Base-by-base conservation (phyloP, 2,329 filamentous ascomycete species). In the Ceratocystis variospora region DNA sequence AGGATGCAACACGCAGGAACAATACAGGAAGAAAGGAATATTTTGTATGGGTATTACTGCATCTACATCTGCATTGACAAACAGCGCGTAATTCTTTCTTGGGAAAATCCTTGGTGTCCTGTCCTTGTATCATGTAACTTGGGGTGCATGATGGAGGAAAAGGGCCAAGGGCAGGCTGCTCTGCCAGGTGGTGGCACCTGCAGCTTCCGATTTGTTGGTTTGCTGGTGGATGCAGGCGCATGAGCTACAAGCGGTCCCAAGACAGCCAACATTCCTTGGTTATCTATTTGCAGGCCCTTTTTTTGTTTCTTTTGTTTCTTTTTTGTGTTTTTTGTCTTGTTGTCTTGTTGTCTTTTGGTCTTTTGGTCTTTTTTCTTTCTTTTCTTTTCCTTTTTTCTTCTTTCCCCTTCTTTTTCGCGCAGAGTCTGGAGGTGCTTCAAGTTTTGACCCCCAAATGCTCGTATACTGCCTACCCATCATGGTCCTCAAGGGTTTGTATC, bases 51-150 rank as follows among this genome's bases (percentile, higher is more conserved):
- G 53, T 8, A n/a, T 33, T 31, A 33, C 25, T 57, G 25, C 33
- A 37, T 37, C 19, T 50, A 6, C 46, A 50, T 50, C 46, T 50
- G 59, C 61, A 50, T 45, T 33, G 41, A 63, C 44, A 63, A 48
- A 19, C 61, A 31, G 44, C 44, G 19, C 28, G 17, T 63, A 45
- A 62, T 22, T 22, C 8, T 57, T 17, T 15, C n/a, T 25, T n/a
- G n/a, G 19, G 61, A 5, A 31, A 10, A 62, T 62, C 61, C 61
- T 37, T 37, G 33, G 33, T 37, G 2, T 37, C 33, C 33, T 37
- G 33, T 10, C 33, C 33, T 57, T 33, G 53, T n/a, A 31, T 33
- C 15, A 15, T 17, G 53, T 33, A 57, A 17, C 50, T 28, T 28
- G 25, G 50, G 3, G 50, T 25, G 50, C 50, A 55, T 55, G 50